Conservation (phyloP, 2,329 filamentous ascomycete species). For the Hypoxylon rubiginosum region DNA sequence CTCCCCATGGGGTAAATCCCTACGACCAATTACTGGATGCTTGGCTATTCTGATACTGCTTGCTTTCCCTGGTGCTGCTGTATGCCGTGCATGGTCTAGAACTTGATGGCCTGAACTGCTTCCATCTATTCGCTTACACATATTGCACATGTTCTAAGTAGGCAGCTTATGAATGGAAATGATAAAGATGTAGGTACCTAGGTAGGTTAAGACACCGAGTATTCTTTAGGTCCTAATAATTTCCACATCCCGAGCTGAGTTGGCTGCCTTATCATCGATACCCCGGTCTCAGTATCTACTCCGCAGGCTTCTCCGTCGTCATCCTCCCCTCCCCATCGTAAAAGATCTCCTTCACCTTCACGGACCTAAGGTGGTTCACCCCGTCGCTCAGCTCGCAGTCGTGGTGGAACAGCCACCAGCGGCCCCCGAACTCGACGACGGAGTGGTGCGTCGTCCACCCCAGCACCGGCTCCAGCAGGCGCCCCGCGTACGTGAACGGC, state of each 20-base stretch:
- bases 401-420: conserved; percentile 83
- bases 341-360: conserved; percentile 81
- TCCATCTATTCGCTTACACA: too few species aligned
- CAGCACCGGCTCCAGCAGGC: conserved; percentile 80
- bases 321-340: conserved; percentile 77
- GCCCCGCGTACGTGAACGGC: conserved; percentile 79
- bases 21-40: not conserved
- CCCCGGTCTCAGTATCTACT: conserved; percentile 3
- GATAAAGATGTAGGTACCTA: too few species aligned
- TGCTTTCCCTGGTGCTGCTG: not conserved
- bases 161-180: too few species aligned
- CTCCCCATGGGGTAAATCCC: conserved; percentile 22
- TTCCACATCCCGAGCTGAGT: not conserved
- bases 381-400: conserved; percentile 77
- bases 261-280: not conserved
- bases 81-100: conserved; percentile 2
- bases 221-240: too few species aligned
- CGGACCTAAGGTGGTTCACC: conserved; percentile 77
- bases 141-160: too few species aligned
- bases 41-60: not conserved
- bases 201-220: too few species aligned
- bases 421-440: conserved; percentile 78
- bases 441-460: conserved; percentile 89
- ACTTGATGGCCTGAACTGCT: not conserved
- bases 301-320: conserved; percentile 56